phyloP scores from a whole-genome alignment of 1,139 yeast genomes.

The Kurtzmaniella natalensis region DNA sequence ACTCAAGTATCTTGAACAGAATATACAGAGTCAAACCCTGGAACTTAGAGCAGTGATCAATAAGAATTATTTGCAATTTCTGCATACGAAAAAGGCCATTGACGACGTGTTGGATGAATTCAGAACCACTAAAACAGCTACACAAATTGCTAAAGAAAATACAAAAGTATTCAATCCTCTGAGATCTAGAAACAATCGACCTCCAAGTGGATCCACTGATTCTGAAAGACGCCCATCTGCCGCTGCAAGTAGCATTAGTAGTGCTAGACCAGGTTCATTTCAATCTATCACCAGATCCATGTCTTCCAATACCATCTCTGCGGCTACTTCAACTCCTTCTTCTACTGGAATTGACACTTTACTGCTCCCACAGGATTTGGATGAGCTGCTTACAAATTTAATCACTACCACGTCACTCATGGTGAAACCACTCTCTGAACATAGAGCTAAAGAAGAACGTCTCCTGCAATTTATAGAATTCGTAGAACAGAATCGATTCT shows the following conservation, averaged over 20 bases:
- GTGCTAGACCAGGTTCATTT: background rate
- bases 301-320: background rate
- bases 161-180: slow-evolving; percentile 38
- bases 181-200: slow-evolving; percentile 9
- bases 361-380: slow-evolving; percentile 31
- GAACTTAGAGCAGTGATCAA: slow-evolving; percentile 67
- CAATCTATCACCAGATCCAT: background rate
- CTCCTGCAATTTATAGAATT: slow-evolving; percentile 58
- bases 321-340: background rate
- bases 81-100: slow-evolving; percentile 63
- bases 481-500: slow-evolving; percentile 54
- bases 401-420: slow-evolving; percentile 59
- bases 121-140: slow-evolving; percentile 30
- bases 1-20: slow-evolving; percentile 53
- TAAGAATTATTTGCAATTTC: slow-evolving; percentile 69
- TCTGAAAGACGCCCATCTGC: background rate
- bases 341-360: slow-evolving; percentile 14
- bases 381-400: slow-evolving; percentile 43
- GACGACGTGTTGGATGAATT: slow-evolving; percentile 35
- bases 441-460: slow-evolving; percentile 55
- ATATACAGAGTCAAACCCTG: slow-evolving; percentile 60
- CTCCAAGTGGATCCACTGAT: background rate
- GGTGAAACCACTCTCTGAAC: slow-evolving; percentile 73
- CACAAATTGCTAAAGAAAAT: slow-evolving; percentile 34
- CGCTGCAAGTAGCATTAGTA: background rate